Conservation (phyloP, 495 filamentous ascomycete genomes). For the Mytilinidion resinicola region DNA sequence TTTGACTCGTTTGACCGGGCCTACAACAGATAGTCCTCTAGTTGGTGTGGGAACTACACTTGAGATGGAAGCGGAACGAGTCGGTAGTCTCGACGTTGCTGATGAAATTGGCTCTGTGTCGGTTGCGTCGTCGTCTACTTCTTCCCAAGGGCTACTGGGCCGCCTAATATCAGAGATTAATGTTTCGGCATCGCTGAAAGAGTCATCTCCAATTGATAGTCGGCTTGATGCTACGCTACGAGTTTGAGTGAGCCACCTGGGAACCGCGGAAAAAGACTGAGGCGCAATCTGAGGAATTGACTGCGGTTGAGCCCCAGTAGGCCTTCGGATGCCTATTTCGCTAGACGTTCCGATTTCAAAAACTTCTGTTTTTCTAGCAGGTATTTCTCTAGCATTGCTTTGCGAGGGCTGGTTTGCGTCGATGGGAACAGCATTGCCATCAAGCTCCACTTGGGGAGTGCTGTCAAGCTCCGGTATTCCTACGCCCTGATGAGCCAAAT, state of each 20-base stretch:
- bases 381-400: too few species aligned
- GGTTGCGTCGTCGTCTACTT: slow-evolving; percentile 14
- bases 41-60: slow-evolving; percentile 28
- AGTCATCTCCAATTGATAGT: slow-evolving; percentile 18
- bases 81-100: slow-evolving; percentile 7
- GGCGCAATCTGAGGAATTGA: not conserved
- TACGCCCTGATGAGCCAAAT: slow-evolving; percentile 9
- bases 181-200: slow-evolving; percentile 24
- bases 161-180: slow-evolving; percentile 10
- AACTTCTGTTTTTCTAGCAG: not conserved
- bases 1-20: slow-evolving; percentile 11
- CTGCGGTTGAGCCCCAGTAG: not conserved
- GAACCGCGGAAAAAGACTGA: not conserved
- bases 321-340: slow-evolving; percentile 12
- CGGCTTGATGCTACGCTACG: not conserved
- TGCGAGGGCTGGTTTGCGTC: not conserved
- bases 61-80: slow-evolving; percentile 9
- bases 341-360: slow-evolving; percentile 21
- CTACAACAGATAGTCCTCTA: slow-evolving; percentile 22
- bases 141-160: slow-evolving; percentile 4
- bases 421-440: not conserved
- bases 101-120: slow-evolving; percentile 18
- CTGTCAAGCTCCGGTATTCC: slow-evolving; percentile 14
- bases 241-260: slow-evolving; percentile 5
- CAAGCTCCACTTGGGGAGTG: not conserved